Percentiles rank a stretch among this genome's conserved stretches.
phyloP scores from a whole-genome alignment of 176 grass and related monocot species.

The Avena eriantha region DNA sequence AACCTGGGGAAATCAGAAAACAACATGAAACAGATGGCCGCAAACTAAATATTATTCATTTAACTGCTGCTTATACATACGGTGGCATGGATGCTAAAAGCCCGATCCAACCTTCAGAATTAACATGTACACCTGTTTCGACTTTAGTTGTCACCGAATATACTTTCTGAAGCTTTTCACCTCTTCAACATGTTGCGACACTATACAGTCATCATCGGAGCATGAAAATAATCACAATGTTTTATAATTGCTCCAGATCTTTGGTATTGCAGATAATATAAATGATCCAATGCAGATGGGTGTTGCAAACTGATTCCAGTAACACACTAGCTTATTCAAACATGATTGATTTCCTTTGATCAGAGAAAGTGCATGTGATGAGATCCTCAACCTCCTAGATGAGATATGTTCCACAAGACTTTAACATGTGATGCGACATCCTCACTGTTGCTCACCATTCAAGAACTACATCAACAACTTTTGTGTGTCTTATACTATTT shows the following conservation, averaged over 20 bases:
- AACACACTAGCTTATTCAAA: conserved; percentile 35
- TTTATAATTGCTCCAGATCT: conserved; percentile 25
- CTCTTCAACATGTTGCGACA: conserved; percentile 80
- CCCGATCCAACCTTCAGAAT: no score
- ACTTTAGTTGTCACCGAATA: conserved; percentile 43
- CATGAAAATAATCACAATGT: conserved; percentile 27
- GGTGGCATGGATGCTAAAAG: no score
- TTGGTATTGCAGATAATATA: conserved; percentile 61
- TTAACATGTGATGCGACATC: no score
- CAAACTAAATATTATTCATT: no score
- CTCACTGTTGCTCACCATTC: no score
- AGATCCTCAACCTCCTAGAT: not conserved
- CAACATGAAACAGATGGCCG: no score
- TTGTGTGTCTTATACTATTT: no score
- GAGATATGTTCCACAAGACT: no score
- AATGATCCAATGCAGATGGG: conserved; percentile 77
- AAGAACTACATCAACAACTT: no score
- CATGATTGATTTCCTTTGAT: not conserved
- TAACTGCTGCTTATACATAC: no score
- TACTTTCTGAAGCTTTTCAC: conserved; percentile 79
- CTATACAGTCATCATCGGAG: not conserved
- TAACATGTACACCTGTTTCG: no score
- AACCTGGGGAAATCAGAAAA: no score
- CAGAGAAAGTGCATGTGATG: not conserved
- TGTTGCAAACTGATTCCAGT: conserved; percentile 84